A percentile compares a stretch with the other conserved stretches of the same genome.
These are phyloP conservation scores for Dactylella cylindrospora DNA, from an alignment of 2,329 filamentous ascomycete genomes.

Conservation along the genomic window DNA sequence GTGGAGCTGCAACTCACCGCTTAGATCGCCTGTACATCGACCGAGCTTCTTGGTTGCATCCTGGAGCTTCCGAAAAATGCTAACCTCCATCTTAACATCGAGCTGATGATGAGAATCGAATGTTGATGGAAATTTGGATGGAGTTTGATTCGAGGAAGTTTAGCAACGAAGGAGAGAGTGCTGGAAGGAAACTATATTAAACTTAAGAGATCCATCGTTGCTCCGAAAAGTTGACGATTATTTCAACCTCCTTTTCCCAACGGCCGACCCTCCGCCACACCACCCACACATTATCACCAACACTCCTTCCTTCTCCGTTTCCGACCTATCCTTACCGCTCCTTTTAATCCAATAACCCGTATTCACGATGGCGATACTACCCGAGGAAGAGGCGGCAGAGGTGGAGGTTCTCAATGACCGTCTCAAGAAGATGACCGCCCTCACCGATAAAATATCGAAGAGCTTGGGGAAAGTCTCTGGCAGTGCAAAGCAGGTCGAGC, in stretches of 20 bases:
- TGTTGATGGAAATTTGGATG: conserved; percentile 2
- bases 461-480: conserved; percentile 80
- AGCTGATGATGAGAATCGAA: not conserved
- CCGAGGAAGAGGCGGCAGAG: conserved; percentile 68
- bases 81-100: not conserved
- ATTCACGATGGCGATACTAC: conserved; percentile 32
- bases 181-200: too few species aligned
- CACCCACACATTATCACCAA: conserved; percentile 1
- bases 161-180: conserved; percentile 1
- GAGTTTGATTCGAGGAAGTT: not conserved
- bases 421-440: conserved; percentile 85
- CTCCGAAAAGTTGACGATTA: not conserved
- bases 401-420: conserved; percentile 70
- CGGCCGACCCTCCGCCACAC: conserved; percentile 1
- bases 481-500: conserved; percentile 84
- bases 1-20: conserved; percentile 10
- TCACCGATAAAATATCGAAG: conserved; percentile 94
- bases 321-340: not conserved
- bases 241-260: conserved; percentile 1
- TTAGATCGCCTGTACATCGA: too few species aligned
- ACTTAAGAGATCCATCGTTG: too few species aligned
- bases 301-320: not conserved
- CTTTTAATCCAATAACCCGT: not conserved
- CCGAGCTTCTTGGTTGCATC: too few species aligned
- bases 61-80: too few species aligned